Base-by-base conservation (phyloP, 2,329 filamentous ascomycete genomes). In the Stagonosporopsis rhizophila region DNA sequence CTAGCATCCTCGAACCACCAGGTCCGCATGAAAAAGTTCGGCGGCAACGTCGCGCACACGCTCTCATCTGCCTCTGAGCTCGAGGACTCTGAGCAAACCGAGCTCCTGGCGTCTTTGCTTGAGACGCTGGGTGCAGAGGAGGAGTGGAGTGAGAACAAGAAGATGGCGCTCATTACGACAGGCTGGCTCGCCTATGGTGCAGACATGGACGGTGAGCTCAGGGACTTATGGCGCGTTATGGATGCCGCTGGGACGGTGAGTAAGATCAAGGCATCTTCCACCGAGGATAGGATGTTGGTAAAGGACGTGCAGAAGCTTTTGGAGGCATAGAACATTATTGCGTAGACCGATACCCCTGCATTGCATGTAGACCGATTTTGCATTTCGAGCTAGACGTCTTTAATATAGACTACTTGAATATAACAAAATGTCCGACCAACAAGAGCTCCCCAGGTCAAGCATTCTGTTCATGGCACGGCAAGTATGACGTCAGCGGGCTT, bases 51-150 rank as follows among this genome's bases (percentile, higher is more conserved):
- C 1, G 40, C 65, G 1, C 52, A 60, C 6, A 55, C 65, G 0
- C 44, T 64, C 1, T 48, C 61, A 1, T 52, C 56, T 3, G 67
- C 62, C 44, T 47, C 61, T 3, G 75, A 76, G 44, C 74, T 97
- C 3, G 80, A 86, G 0, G 89, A 91, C 34, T 84, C 82, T 2
- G 87, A 90, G 56, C 89, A 95, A 69, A 85, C 96, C 1, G 92
- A 96, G 74, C 79, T 98, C 5, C 86, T 89, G 0, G 93, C 93
- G 0, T 89, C 90, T 0, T 78, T 95, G 7, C 78, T 96, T 1
- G 92, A 97, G 75, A 89, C 90, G 2, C 85, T 94, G 0, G 73
- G 65, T 12, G 42, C 48, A 1, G 83, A 86, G 57, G 75, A 78
- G 6, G 75, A 42, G 73, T 83, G 78, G 72, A 74, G 74, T 11